Evolutionary conservation across 805 yeast genomes (phyloP).

Genomic region (Teunomyces funiuensis): DNA sequence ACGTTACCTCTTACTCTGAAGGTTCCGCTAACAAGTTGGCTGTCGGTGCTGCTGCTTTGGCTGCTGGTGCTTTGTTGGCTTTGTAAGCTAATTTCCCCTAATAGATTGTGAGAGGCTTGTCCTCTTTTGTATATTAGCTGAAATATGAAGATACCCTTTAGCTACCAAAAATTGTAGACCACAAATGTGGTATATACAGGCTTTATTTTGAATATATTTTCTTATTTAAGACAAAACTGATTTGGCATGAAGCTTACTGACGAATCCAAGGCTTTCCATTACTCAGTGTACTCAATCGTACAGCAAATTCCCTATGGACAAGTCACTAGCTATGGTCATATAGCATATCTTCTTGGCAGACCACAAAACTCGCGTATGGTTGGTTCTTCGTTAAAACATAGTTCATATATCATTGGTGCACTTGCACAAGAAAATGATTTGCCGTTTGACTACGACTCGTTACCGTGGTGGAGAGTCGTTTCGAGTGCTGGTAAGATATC

Average conservation of each 20-base stretch:
- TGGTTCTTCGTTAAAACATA: constrained; percentile 65
- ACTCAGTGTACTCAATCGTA: constrained; percentile 57
- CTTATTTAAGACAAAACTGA: not conserved
- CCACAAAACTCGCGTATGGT: constrained; percentile 75
- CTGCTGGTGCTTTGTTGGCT: constrained; percentile 47
- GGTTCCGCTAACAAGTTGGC: constrained; percentile 37
- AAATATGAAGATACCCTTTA: constrained; percentile 3
- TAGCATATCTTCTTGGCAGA: constrained; percentile 59
- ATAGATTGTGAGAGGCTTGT: not conserved
- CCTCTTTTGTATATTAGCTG: constrained; percentile 9
- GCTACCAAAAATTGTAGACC: no score
- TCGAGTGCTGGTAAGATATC: constrained; percentile 64
- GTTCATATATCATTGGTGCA: constrained; percentile 19
- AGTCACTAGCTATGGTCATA: constrained; percentile 75
- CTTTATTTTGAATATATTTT: not conserved
- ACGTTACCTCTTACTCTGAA: constrained; percentile 33
- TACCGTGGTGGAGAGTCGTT: constrained; percentile 85
- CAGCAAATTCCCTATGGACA: constrained; percentile 57
- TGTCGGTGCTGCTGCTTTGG: constrained; percentile 49
- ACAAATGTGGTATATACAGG: no score
- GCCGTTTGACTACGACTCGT: constrained; percentile 22
- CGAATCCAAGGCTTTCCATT: constrained; percentile 57
- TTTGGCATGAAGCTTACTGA: constrained; percentile 27
- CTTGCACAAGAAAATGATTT: constrained; percentile 21
- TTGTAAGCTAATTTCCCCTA: constrained; percentile 11